A percentile compares a stretch with the other conserved stretches of the same genome.
phyloP scores from a whole-genome alignment of 495 filamentous ascomycete genomes.

The Emericellopsis terricola region DNA sequence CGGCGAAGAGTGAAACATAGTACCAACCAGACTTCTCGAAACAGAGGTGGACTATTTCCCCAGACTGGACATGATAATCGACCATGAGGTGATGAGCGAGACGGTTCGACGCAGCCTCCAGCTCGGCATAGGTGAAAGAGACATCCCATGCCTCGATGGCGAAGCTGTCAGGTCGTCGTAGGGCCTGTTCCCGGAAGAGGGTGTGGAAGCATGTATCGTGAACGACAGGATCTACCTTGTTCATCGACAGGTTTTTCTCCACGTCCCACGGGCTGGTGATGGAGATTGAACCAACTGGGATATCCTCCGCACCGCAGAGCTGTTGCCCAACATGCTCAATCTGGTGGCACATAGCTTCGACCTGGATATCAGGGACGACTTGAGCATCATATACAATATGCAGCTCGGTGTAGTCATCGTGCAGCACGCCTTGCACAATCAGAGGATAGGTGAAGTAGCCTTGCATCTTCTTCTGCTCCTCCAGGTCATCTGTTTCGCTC shows the following conservation, averaged over 20 bases:
- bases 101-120: slow-evolving; percentile 22
- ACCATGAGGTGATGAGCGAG: slow-evolving; percentile 24
- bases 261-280: neutral
- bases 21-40: slow-evolving; percentile 35
- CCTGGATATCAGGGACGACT: neutral
- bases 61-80: slow-evolving; percentile 27
- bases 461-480: neutral
- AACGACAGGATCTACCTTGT: neutral
- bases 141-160: slow-evolving; percentile 33
- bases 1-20: no score
- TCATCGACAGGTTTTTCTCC: neutral
- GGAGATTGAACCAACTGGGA: neutral
- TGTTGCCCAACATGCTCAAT: neutral
- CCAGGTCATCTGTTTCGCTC: no score
- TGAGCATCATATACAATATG: neutral
- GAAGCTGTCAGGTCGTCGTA: slow-evolving; percentile 5
- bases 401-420: neutral
- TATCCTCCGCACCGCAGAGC: neutral
- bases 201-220: slow-evolving; percentile 11
- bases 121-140: slow-evolving; percentile 28
- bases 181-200: slow-evolving; percentile 6
- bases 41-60: slow-evolving; percentile 34
- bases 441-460: slow-evolving; percentile 1
- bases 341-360: neutral
- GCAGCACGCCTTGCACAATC: neutral